Evolutionary conservation across 306 rosid genomes (phyloP), one percentile per base, ranked within the genome.

Genomic region (Hippophae gyantsensis): DNA sequence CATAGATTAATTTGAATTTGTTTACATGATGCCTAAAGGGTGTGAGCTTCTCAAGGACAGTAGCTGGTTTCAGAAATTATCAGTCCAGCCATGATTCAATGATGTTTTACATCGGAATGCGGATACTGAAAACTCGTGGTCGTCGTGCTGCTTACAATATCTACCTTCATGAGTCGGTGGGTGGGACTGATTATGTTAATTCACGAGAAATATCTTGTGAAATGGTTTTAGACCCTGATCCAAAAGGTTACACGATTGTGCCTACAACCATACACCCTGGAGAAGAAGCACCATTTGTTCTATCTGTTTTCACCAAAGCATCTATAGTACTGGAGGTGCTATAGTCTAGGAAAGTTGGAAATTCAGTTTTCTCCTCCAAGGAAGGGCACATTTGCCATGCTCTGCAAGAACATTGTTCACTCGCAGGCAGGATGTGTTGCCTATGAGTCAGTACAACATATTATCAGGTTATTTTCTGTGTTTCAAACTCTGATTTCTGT

Each of bases 211-310:
- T 93, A 84, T 93, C 99, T 3, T 93, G 97, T 50, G 99, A 93
- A 73, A 93, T 93, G 97, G 99, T 93, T 74, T 67, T 93, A 70
- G 99, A 93, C 56, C 99, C 99, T 14, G 97, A 93, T 70, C 99
- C 97, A 12, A 93, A 79, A 83, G 99, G 99, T 74, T 93, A 93
- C 72, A 93, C 99, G 23, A 93, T 93, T 66, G 94, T 93, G 66
- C 99, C 99, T 62, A 88, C 99, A 44, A 93, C 99, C 13, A 93
- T 88, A 73, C 99, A 93, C 75, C 99, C 99, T 13, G 95, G 94
- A 48, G 97, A 93, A 82, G 99, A 93, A 86, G 99, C 99, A 43
- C 99, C 99, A 10, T 93, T 93, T 66, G 97, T 93, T 65, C 97
- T 93, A 48, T 93, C 95, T 54, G 97, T 93, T 70, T 93, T 93